Conservation (phyloP, 2,329 filamentous ascomycete species). For the Septoria petroselini region DNA sequence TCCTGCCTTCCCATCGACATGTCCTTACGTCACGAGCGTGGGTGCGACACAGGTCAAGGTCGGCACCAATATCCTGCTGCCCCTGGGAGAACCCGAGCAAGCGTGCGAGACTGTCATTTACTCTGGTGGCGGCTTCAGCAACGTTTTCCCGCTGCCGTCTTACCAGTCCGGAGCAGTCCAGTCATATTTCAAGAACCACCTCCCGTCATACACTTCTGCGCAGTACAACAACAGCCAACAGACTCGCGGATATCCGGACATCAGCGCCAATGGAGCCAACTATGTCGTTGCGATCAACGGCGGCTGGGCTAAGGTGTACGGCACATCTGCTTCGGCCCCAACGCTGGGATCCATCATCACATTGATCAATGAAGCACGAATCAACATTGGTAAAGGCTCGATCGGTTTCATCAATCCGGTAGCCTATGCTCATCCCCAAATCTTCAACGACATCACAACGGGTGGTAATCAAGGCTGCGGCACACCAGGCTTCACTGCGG, state of each 20-base stretch:
- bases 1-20: slow-evolving; percentile 44
- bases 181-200: slow-evolving; percentile 42
- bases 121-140: slow-evolving; percentile 50
- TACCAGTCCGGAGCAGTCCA: slow-evolving; percentile 48
- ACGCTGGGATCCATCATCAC: slow-evolving; percentile 51
- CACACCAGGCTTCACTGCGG: slow-evolving; percentile 33
- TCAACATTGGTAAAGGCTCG: slow-evolving; percentile 38
- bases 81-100: slow-evolving; percentile 39
- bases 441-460: slow-evolving; percentile 42
- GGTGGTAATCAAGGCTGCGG: slow-evolving; percentile 43
- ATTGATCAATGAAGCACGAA: slow-evolving; percentile 44
- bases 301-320: slow-evolving; percentile 45
- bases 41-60: slow-evolving; percentile 46
- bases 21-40: slow-evolving; percentile 43
- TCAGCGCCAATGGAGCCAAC: slow-evolving; percentile 36
- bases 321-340: slow-evolving; percentile 53
- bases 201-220: slow-evolving; percentile 32
- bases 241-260: slow-evolving; percentile 37
- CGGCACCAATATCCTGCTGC: slow-evolving; percentile 25
- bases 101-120: slow-evolving; percentile 49
- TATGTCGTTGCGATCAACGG: slow-evolving; percentile 45
- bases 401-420: slow-evolving; percentile 39
- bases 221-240: slow-evolving; percentile 25
- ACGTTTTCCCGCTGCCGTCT: slow-evolving; percentile 48
- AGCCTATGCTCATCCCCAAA: slow-evolving; percentile 43